These are phyloP conservation scores for Pouteria campechiana DNA, from an alignment of 179 eudicot species.

Conservation along the genomic window DNA sequence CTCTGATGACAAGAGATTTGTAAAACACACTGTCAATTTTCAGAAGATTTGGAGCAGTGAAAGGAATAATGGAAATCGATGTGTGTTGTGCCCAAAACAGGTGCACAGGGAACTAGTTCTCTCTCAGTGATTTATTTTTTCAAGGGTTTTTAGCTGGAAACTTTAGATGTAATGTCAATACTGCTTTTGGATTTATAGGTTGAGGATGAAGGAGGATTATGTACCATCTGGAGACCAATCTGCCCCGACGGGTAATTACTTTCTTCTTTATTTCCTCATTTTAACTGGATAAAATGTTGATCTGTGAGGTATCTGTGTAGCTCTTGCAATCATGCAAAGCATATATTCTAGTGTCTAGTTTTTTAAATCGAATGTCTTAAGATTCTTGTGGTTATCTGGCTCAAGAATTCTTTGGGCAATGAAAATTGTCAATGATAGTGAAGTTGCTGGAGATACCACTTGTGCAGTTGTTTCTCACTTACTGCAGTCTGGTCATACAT, in stretches of 20 bases:
- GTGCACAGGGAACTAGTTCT: slow-evolving; percentile 18
- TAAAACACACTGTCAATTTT: slow-evolving; percentile 58
- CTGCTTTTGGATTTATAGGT: slow-evolving; percentile 26
- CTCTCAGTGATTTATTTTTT: not conserved
- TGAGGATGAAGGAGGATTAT: slow-evolving; percentile 34
- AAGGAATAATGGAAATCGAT: slow-evolving; percentile 50
- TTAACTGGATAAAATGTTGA: no score
- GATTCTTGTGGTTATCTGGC: no score
- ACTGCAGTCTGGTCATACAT: no score
- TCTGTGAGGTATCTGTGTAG: no score
- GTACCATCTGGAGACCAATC: slow-evolving; percentile 88
- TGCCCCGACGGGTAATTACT: slow-evolving; percentile 83
- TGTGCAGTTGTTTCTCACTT: no score
- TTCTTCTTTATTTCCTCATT: not conserved
- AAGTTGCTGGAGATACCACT: no score
- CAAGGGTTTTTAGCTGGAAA: not conserved
- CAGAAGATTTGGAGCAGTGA: slow-evolving; percentile 91
- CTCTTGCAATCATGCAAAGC: no score
- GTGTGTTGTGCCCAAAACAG: slow-evolving; percentile 70
- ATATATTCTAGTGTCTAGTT: no score
- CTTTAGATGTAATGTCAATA: slow-evolving; percentile 4
- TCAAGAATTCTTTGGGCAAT: no score
- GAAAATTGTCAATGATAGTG: no score
- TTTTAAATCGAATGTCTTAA: no score
- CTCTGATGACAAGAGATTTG: slow-evolving; percentile 49